phyloP scores from a whole-genome alignment of 169 alveolate species.

The Plasmodium yoelii region DNA sequence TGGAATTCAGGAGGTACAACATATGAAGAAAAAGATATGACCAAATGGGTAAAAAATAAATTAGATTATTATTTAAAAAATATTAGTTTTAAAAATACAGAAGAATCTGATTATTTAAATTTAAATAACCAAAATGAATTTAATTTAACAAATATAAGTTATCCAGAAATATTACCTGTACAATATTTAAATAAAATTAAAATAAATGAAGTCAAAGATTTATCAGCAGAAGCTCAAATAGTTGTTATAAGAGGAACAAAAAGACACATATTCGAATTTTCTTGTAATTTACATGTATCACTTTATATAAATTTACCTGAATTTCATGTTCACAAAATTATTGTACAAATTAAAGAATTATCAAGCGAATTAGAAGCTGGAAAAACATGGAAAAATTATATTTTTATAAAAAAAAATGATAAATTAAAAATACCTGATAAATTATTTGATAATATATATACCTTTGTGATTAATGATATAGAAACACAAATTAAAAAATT shows the following conservation, averaged over 20 bases:
- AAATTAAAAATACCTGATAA: conserved; percentile 50
- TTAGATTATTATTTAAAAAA: conserved; percentile 69
- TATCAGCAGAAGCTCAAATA: conserved; percentile 88
- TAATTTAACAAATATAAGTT: conserved; percentile 71
- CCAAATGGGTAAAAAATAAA: conserved; percentile 73
- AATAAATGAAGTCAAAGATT: conserved; percentile 80
- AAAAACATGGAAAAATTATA: conserved; percentile 82
- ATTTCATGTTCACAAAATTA: conserved; percentile 73
- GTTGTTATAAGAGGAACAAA: conserved; percentile 89
- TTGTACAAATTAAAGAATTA: conserved; percentile 76
- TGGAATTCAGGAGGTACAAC: conserved; percentile 91
- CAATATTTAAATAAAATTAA: conserved; percentile 76
- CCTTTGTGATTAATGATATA: conserved; percentile 18
- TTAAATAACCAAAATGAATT: conserved; percentile 79
- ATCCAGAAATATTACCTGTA: conserved; percentile 54
- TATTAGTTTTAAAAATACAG: conserved; percentile 79
- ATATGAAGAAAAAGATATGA: conserved; percentile 88
- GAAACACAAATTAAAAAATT: conserved; percentile 28
- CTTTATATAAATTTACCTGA: conserved; percentile 29
- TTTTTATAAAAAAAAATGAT: conserved; percentile 65
- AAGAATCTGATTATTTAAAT: conserved; percentile 50
- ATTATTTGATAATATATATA: conserved; percentile 32
- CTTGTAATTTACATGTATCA: conserved; percentile 77
- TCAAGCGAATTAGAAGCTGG: conserved; percentile 85
- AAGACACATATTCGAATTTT: conserved; percentile 88